Conservation (phyloP, 2,329 filamentous ascomycete genomes). For the Colletotrichum sp. region DNA sequence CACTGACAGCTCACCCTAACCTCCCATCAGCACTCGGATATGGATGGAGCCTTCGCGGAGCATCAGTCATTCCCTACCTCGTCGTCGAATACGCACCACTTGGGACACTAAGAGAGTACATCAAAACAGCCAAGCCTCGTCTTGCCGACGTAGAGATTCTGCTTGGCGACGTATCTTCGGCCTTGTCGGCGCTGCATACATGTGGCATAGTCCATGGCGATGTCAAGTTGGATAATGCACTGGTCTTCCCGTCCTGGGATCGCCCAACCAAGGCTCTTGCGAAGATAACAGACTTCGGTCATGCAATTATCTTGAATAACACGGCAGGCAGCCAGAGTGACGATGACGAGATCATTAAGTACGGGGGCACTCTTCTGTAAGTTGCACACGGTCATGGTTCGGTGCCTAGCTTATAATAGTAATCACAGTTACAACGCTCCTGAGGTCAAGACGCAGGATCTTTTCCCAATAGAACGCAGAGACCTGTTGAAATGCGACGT, state of each 20-base stretch:
- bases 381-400: fast-evolving
- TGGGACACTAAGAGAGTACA: background rate
- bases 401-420: background rate
- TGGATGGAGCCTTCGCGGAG: background rate
- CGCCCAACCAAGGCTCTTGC: background rate
- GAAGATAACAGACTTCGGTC: background rate
- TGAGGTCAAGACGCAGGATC: background rate
- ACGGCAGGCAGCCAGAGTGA: background rate
- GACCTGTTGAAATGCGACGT: background rate
- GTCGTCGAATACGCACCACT: background rate
- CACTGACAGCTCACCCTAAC: background rate
- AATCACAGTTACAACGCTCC: background rate
- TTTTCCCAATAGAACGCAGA: background rate
- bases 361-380: background rate
- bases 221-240: background rate
- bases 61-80: background rate
- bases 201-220: background rate
- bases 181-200: background rate
- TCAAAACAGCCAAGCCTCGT: background rate
- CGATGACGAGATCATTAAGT: background rate
- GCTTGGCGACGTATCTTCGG: background rate
- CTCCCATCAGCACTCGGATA: background rate
- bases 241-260: background rate
- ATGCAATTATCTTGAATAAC: background rate
- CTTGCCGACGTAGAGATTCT: background rate